Evolutionary conservation across 2,329 filamentous ascomycete genomes (phyloP), one percentile per base, ranked within the genome.

Genomic region (Arthrobotrys conoides): DNA sequence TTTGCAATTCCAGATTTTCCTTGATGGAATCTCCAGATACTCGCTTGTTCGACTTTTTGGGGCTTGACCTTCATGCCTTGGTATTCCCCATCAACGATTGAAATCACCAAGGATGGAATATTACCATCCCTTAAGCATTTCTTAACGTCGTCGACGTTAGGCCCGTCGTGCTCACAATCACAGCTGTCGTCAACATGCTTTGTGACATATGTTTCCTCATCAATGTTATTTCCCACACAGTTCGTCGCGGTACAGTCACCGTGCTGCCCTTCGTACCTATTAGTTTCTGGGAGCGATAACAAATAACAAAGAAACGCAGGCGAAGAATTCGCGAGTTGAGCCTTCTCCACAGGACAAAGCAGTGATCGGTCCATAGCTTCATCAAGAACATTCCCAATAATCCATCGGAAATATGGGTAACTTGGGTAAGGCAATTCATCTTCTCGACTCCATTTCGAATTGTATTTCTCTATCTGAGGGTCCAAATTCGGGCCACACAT

Each of bases 191-290:
- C 49, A 44, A 79, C 76, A 18, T 79, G 76, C n/a, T 55, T 66
- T 3, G 76, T 79, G n/a, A 75, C 70, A 22, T 79, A 79, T 6
- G 71, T 71, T 12, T 16, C 46, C 2, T 79, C 76, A 36, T 75
- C 70, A 57, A 79, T 72, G 30, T 73, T 79, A 36, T 79, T 79
- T 48, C 70, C 76, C 20, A 75, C 70, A 44, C 76, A 79, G 3
- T 27, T 44, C 2, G 41, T 59, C n/a, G 38, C 5, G 10, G 20
- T 51, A 51, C 76, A 79, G 5, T 79, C 44, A 3, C 22, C 20
- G 41, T 79, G 76, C 36, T 73, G 70, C 27, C 71, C 76, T 14
- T 48, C 46, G 20, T 44, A 49, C 38, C 76, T 36, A 61, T 73
- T 79, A 24, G 71, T 73, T 10, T 44, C 67, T 3, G 71, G 69